phyloP scores from a whole-genome alignment of 78 protist species.

The Dictyostelium purpureum region DNA sequence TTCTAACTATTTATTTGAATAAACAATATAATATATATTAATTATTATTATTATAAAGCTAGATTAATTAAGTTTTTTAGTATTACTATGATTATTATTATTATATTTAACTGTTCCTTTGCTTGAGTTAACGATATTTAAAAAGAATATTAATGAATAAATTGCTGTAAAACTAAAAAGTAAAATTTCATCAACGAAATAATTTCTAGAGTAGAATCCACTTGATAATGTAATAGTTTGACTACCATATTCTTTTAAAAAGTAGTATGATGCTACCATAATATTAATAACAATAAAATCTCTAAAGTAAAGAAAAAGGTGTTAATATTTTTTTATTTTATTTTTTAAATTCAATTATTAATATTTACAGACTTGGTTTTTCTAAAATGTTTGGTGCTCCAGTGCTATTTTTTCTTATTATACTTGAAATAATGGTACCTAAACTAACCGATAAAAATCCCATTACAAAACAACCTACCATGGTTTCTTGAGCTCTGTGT shows the following conservation, averaged over 20 bases:
- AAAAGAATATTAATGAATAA: neutral
- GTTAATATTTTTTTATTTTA: too few relatives aligned
- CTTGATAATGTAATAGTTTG: neutral
- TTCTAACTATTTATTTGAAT: too few relatives aligned
- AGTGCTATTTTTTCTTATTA: neutral
- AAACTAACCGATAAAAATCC: neutral
- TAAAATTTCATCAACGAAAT: neutral
- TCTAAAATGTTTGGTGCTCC: neutral
- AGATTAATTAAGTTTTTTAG: neutral
- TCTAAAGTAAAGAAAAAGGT: neutral
- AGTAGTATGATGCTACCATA: neutral
- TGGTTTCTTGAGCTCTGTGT: neutral
- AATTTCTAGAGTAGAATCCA: neutral
- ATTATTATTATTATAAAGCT: neutral
- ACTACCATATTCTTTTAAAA: neutral
- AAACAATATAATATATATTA: too few relatives aligned
- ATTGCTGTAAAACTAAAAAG: neutral
- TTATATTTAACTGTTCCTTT: neutral
- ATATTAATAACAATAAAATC: slow-evolving; percentile 8
- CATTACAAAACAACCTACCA: neutral
- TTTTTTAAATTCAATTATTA: too few relatives aligned
- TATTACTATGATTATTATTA: neutral
- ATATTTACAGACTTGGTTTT: neutral
- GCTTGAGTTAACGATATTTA: neutral
- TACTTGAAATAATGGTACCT: neutral